Conservation (phyloP, 805 yeast genomes). For the Phaffomyces antillensis region DNA sequence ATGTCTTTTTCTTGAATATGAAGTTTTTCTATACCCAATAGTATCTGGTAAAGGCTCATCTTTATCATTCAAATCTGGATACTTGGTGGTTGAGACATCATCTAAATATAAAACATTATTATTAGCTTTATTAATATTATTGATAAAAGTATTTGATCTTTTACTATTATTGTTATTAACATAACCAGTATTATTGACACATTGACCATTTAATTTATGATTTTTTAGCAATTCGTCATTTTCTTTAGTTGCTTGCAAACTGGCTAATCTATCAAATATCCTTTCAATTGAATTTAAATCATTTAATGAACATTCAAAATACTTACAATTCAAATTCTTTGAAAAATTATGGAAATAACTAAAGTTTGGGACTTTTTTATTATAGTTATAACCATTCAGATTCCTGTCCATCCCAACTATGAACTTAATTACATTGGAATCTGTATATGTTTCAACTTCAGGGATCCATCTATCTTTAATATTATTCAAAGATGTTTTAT, state of each 20-base stretch:
- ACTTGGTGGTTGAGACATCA: too few relatives aligned
- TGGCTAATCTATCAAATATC: conserved; percentile 17
- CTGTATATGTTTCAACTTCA: conserved; percentile 32
- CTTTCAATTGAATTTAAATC: conserved; percentile 11
- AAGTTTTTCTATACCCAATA: conserved; percentile 5
- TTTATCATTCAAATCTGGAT: too few relatives aligned
- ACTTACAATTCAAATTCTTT: conserved; percentile 25
- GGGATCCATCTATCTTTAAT: conserved; percentile 37
- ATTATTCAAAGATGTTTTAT: conserved; percentile 28
- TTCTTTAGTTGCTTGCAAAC: conserved; percentile 3
- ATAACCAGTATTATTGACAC: neutral
- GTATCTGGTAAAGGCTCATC: neutral
- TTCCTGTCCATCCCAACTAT: conserved; percentile 29
- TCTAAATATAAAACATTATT: neutral
- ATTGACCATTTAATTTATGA: neutral
- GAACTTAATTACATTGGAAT: conserved; percentile 27
- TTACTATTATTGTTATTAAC: neutral
- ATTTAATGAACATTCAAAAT: conserved; percentile 29
- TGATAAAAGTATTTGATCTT: neutral
- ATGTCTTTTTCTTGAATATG: conserved; percentile 4
- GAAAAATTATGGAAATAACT: conserved; percentile 25
- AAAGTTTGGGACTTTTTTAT: conserved; percentile 22
- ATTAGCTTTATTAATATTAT: neutral
- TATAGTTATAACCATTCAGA: conserved; percentile 21
- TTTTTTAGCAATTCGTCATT: neutral